phyloP scores from a whole-genome alignment of 306 rosid species.

The Trifolium dubium region DNA sequence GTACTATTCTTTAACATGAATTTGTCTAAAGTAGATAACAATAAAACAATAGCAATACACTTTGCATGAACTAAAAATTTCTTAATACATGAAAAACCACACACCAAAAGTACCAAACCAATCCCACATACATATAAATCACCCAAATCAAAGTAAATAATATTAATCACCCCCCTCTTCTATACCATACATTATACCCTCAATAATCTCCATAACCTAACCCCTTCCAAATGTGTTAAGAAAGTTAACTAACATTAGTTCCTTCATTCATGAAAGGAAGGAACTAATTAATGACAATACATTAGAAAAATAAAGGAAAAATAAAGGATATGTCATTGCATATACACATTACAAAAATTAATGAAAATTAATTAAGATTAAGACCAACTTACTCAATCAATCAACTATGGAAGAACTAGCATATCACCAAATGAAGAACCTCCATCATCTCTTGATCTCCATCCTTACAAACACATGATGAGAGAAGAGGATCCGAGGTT shows the following conservation, averaged over 20 bases:
- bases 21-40: constrained; percentile 20
- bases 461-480: constrained; percentile 32
- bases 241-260: constrained; percentile 35
- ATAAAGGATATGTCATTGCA: constrained; percentile 51
- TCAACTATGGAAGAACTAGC: constrained; percentile 39
- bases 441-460: background rate
- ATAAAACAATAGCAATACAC: constrained; percentile 3
- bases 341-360: constrained; percentile 45
- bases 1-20: constrained; percentile 11
- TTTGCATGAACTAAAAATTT: constrained; percentile 33
- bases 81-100: constrained; percentile 36
- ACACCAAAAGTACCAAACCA: constrained; percentile 41
- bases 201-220: constrained; percentile 1
- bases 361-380: constrained; percentile 36
- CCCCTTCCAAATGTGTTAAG: constrained; percentile 15
- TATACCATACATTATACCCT: constrained; percentile 32
- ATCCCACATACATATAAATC: constrained; percentile 38
- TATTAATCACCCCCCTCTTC: constrained; percentile 40
- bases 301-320: constrained; percentile 20
- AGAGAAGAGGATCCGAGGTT: constrained; percentile 97
- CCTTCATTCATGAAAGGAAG: background rate
- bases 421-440: constrained; percentile 37
- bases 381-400: constrained; percentile 53
- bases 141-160: constrained; percentile 44
- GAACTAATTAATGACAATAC: constrained; percentile 40